Conservation (phyloP, 202 grass and related monocot genomes). For the Digitaria exilis region DNA sequence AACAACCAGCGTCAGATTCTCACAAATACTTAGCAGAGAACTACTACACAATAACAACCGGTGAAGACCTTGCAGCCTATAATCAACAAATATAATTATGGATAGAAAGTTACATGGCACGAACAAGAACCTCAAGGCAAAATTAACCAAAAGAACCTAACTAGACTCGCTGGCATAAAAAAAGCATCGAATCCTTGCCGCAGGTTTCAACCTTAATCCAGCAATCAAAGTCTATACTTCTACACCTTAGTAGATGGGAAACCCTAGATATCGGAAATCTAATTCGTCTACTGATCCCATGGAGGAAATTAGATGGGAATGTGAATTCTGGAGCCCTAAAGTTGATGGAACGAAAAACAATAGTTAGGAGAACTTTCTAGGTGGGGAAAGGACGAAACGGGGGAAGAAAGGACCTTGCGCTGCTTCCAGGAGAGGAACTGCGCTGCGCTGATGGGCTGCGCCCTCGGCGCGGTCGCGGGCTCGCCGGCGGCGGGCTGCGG, state of each 20-base stretch:
- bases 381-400: neutral
- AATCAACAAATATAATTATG: neutral
- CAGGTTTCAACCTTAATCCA: neutral
- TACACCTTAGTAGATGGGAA: neutral
- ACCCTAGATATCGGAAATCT: neutral
- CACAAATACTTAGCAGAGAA: neutral
- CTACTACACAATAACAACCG: neutral
- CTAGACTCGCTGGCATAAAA: neutral
- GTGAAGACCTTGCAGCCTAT: neutral
- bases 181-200: neutral
- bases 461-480: neutral
- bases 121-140: neutral
- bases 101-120: neutral
- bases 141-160: neutral
- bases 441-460: conserved; percentile 45
- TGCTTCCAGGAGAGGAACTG: conserved; percentile 91
- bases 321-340: neutral
- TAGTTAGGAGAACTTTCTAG: neutral
- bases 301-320: neutral
- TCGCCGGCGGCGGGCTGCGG: conserved; percentile 6
- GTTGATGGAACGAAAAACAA: neutral
- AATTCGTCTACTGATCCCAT: neutral
- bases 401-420: conserved; percentile 56
- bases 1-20: neutral
- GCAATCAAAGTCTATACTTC: neutral